Evolutionary conservation across 2,329 filamentous ascomycete genomes (phyloP).

Genomic region (Metarhizium robertsii): DNA sequence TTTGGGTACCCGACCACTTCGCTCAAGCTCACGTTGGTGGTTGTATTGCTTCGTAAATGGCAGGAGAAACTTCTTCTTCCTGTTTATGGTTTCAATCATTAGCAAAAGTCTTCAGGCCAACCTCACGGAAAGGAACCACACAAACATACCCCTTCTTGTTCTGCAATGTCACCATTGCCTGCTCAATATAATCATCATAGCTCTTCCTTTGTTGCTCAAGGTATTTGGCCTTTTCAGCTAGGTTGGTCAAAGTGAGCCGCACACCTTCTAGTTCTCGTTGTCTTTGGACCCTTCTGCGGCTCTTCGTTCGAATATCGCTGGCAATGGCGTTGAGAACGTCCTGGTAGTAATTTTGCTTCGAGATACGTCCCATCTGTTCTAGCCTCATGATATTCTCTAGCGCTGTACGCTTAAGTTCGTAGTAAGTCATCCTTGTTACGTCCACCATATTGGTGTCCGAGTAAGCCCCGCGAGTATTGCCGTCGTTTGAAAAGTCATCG

Average conservation of each 20-base stretch:
- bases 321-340: constrained; percentile 97
- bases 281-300: constrained; percentile 81
- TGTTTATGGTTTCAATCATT: constrained; percentile 21
- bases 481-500: constrained; percentile 66
- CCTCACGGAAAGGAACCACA: neutral
- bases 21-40: constrained; percentile 90
- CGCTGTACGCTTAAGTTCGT: constrained; percentile 84
- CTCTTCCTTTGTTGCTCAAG: constrained; percentile 92
- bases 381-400: constrained; percentile 89
- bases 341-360: constrained; percentile 87
- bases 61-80: constrained; percentile 85
- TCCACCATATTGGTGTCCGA: constrained; percentile 84
- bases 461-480: constrained; percentile 71
- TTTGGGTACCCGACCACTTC: constrained; percentile 85
- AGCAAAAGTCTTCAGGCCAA: neutral
- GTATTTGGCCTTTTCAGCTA: constrained; percentile 82
- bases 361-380: constrained; percentile 80
- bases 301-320: constrained; percentile 94
- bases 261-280: constrained; percentile 85
- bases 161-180: constrained; percentile 93
- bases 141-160: constrained; percentile 79
- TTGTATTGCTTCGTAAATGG: constrained; percentile 99
- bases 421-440: constrained; percentile 80
- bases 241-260: constrained; percentile 60
- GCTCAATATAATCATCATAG: constrained; percentile 99